Evolutionary conservation across 2,329 filamentous ascomycete genomes (phyloP), one percentile per base, ranked within the genome.

Genomic region (Monilinia fructigena): DNA sequence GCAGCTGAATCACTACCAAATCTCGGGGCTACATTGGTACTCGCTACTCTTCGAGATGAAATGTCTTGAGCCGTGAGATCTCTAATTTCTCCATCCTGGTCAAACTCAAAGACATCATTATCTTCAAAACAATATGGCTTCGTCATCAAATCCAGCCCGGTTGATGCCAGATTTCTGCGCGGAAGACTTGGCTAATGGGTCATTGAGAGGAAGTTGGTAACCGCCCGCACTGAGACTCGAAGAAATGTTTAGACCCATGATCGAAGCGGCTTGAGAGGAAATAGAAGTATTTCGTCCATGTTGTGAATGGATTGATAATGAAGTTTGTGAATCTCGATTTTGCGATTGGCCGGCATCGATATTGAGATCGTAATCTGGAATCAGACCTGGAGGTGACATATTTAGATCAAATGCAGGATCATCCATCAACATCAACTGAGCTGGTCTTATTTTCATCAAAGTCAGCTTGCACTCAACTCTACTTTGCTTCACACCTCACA

Each of bases 331-430:
- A 35, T 73, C 75, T 16, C 70, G 72, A 55, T 73, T 71, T 45
- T 72, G 71, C 38, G 71, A 68, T 42, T 68, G 28, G 69, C 65
- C 58, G 20, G 47, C 63, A 20, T 71, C 55, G 18, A 67, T 47
- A 42, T 80, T 75, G 48, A 85, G 75, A 3, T 77, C 76, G 14
- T 78, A 78, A 60, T 86, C 82, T 28, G 86, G 75, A 42, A 88
- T 81, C 66, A 89, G 81, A 0, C 83, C 80, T 1, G 88, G 85
- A 35, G 92, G 80, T 45, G 81, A 80, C 45, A 87, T 82, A 54
- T 89, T 86, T 0, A 89, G 87, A 12, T 91, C 78, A 75, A 98
- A 97, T 53, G 86, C 83, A 0, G 93, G 92, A 74, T 98, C 94
- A 73, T 98, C 92, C 64, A 85, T 81, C 2, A 98, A 81, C 3